Base-by-base conservation (phyloP, 345 rosid genomes). In the Dipteronia sinensis region DNA sequence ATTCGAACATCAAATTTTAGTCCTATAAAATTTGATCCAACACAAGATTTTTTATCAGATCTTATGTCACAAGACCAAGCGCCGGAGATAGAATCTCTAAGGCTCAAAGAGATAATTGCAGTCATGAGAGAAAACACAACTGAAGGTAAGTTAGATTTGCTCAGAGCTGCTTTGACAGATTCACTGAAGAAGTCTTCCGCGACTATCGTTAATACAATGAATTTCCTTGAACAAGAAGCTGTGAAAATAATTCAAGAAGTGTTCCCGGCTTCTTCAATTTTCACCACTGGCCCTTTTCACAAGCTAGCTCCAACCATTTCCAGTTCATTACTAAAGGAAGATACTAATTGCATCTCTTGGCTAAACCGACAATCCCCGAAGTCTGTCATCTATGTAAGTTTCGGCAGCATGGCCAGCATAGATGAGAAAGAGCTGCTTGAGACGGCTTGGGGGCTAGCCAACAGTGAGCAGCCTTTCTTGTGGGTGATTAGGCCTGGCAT, bases 401-500 rank as follows among this genome's bases (percentile, higher is more conserved):
- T 80, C 13, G 86, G 84, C 51, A 82, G 86, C 77, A 6, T 82
- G 15, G 85, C 72, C 12, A 51, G 42, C 42, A 22, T 85, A 16
- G 56, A 76, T 11, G 84, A 82, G 68, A 74, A 65, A 22, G 75
- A 80, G 44, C 71, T 80, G 1, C 65, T 44, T 3, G 84, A 82
- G 67, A 78, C 25, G 19, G 84, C 84, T 4, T 56, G 67, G 82
- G 88, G 82, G 16, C 44, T 82, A 31, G 81, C 82, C 20, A 53
- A 63, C 40, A 82, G 82, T 16, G 68, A 80, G 65, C 77, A 64
- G 46, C 81, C 85, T 6, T 85, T 80, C 75, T 59, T 78, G 82
- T 82, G 85, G 81, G 84, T 82, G 74, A 44, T 82, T 42, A 76
- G 82, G n/a, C 80, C 75, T 2, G 79, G 80, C 5, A 76, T 72